Evolutionary conservation across 1,284 basidiomycete species (phyloP).

Genomic region (Cryptococcus sp.): DNA sequence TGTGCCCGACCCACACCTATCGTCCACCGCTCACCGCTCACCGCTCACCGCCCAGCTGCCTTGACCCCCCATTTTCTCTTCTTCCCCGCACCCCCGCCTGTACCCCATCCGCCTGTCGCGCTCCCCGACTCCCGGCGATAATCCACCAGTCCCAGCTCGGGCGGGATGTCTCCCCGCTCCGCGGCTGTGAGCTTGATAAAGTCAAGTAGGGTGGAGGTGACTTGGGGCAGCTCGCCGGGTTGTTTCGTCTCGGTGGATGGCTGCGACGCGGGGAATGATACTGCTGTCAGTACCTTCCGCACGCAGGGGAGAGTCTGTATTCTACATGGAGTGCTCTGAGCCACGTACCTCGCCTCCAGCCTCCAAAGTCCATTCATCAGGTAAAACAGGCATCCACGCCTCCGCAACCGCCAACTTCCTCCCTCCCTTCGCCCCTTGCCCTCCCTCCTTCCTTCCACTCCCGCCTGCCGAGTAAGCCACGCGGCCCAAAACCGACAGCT

Average conservation of each 20-base stretch:
- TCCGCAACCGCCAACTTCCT: constrained; percentile 25
- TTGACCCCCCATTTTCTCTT: constrained; percentile 17
- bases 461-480: neutral
- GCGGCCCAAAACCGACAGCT: neutral
- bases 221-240: constrained; percentile 11
- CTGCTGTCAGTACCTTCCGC: neutral
- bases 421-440: neutral
- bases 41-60: constrained; percentile 2
- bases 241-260: neutral
- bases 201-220: constrained; percentile 39
- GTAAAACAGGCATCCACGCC: constrained; percentile 36
- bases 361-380: constrained; percentile 39
- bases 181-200: constrained; percentile 46
- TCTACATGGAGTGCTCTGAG: neutral
- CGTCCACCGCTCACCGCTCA: neutral
- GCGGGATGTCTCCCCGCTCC: constrained; percentile 42
- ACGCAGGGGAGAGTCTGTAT: neutral
- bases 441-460: neutral
- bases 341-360: constrained; percentile 12
- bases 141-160: constrained; percentile 46
- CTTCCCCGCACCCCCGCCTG: neutral
- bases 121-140: constrained; percentile 22
- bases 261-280: neutral
- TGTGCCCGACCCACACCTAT: no score
- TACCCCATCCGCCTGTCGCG: neutral